Evolutionary conservation across 192 early-diverging fungal genomes (phyloP).

Genomic region (Backusella luteola): DNA sequence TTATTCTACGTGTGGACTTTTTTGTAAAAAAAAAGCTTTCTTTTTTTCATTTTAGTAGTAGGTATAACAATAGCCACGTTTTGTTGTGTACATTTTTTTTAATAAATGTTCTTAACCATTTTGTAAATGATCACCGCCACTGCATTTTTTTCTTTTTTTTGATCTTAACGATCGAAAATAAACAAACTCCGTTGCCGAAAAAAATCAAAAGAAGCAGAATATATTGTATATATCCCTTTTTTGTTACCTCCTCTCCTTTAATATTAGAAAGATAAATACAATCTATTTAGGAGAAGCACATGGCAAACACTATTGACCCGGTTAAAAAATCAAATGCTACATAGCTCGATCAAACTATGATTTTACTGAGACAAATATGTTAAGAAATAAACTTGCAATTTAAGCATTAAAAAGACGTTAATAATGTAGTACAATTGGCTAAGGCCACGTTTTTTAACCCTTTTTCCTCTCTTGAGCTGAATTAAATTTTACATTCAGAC

Average conservation of each 20-base stretch:
- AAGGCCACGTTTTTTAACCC: neutral
- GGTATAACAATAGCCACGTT: neutral
- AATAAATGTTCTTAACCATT: neutral
- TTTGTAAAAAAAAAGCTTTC: neutral
- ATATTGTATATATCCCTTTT: neutral
- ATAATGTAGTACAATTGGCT: neutral
- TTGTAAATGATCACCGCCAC: neutral
- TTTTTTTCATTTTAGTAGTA: neutral
- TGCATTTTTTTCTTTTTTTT: neutral
- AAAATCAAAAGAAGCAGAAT: neutral
- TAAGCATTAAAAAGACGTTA: neutral
- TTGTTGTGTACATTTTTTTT: neutral
- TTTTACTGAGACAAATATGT: neutral
- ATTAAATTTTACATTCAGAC: neutral
- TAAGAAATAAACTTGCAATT: neutral
- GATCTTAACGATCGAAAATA: neutral
- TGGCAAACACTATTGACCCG: neutral
- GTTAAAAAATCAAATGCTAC: neutral
- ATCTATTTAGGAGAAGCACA: neutral
- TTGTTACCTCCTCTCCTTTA: neutral
- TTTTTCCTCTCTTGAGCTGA: neutral
- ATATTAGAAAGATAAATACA: neutral
- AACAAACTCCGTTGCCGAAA: neutral
- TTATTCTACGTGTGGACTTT: neutral
- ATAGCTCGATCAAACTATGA: neutral